phyloP scores from a whole-genome alignment of 768 basidiomycete genomes.

The Cystofilobasidium macerans region DNA sequence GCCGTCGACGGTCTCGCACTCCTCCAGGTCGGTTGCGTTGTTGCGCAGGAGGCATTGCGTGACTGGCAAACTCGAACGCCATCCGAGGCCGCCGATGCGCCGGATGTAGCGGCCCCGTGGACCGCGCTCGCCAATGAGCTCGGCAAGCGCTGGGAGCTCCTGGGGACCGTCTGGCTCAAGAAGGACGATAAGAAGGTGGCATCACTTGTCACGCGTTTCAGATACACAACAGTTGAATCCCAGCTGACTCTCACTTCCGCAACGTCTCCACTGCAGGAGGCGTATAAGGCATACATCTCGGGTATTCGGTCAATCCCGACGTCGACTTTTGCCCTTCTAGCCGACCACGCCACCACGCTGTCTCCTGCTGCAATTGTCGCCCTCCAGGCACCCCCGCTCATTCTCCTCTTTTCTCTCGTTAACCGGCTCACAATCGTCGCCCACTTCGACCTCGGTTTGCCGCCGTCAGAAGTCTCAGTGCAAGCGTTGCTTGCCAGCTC shows the following conservation, averaged over 20 bases:
- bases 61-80: slow-evolving; percentile 35
- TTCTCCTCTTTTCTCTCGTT: slow-evolving; percentile 5
- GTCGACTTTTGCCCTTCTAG: slow-evolving; percentile 9
- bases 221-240: no score
- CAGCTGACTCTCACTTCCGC: background rate
- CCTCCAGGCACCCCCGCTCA: background rate
- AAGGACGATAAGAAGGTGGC: slow-evolving; percentile 64
- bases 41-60: slow-evolving; percentile 50
- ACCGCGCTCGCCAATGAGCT: slow-evolving; percentile 54
- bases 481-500: background rate
- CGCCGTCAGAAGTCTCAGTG: slow-evolving; percentile 16
- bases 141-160: slow-evolving; percentile 64
- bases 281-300: slow-evolving; percentile 27
- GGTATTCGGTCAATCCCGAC: slow-evolving; percentile 18
- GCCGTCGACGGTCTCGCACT: slow-evolving; percentile 43
- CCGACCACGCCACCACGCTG: background rate
- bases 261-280: slow-evolving; percentile 23
- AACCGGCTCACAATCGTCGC: slow-evolving; percentile 26
- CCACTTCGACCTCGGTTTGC: slow-evolving; percentile 29
- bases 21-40: slow-evolving; percentile 51
- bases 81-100: slow-evolving; percentile 28
- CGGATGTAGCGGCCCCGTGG: slow-evolving; percentile 43
- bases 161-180: slow-evolving; percentile 67
- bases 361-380: background rate
- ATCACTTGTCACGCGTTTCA: slow-evolving; percentile 26